Percentiles rank a stretch among this genome's conserved stretches.
Evolutionary conservation across 768 basidiomycete genomes (phyloP).

Genomic region (Kwoniella pini): DNA sequence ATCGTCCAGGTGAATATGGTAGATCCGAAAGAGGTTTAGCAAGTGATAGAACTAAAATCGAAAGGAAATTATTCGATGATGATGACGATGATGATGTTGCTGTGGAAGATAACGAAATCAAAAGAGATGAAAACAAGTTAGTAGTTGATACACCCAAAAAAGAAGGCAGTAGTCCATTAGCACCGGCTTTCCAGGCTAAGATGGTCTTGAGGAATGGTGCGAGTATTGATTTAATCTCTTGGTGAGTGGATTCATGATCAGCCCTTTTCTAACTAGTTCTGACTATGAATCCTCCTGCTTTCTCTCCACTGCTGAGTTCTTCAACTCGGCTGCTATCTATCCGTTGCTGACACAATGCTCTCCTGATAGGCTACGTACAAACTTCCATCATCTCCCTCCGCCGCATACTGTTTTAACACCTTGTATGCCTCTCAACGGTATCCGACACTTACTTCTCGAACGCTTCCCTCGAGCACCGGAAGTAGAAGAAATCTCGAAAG

Average conservation of each 20-base stretch:
- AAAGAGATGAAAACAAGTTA: conserved; percentile 8
- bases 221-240: conserved; percentile 45
- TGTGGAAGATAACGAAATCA: conserved; percentile 11
- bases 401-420: conserved; percentile 33
- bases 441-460: conserved; percentile 40
- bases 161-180: conserved; percentile 26
- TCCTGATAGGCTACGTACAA: conserved; percentile 37
- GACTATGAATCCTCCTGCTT: not conserved
- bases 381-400: conserved; percentile 45
- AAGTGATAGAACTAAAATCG: conserved; percentile 38
- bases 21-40: conserved; percentile 30
- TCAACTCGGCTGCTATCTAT: not conserved
- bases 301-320: not conserved
- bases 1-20: conserved; percentile 46
- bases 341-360: too few species aligned
- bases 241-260: conserved; percentile 27
- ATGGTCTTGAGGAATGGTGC: conserved; percentile 47
- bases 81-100: conserved; percentile 19
- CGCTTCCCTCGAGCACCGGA: conserved; percentile 46
- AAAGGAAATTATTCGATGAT: conserved; percentile 36
- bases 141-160: conserved; percentile 10
- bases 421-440: conserved; percentile 40
- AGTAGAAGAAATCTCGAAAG: conserved; percentile 38
- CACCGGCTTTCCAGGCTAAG: conserved; percentile 45
- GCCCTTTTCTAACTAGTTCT: not conserved